These are phyloP conservation scores for Neopestalotiopsis clavispora DNA, from an alignment of 2,329 filamentous ascomycete species.

Conservation along the genomic window DNA sequence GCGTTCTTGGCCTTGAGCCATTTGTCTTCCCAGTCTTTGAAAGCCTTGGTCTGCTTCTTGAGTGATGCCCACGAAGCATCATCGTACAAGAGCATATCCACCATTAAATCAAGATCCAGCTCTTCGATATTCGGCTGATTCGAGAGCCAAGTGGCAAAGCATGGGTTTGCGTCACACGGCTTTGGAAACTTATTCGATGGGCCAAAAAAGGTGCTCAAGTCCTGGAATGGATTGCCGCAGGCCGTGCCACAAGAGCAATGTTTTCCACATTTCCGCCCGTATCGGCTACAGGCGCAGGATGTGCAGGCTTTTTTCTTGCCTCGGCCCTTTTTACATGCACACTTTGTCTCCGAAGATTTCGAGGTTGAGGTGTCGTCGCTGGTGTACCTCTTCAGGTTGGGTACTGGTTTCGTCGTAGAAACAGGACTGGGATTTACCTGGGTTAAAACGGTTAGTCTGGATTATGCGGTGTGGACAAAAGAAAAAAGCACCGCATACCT, in stretches of 20 bases:
- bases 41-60: conserved; percentile 31
- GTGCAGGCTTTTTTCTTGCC: conserved; percentile 39
- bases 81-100: conserved; percentile 39
- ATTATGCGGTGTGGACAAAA: conserved; percentile 2
- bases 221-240: conserved; percentile 38
- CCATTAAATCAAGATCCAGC: conserved; percentile 38
- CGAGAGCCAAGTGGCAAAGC: conserved; percentile 39
- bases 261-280: conserved; percentile 33
- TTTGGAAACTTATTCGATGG: conserved; percentile 32
- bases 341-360: conserved; percentile 32
- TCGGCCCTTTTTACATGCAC: conserved; percentile 38
- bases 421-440: conserved; percentile 34
- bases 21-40: conserved; percentile 36
- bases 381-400: conserved; percentile 21
- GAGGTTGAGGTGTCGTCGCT: conserved; percentile 30
- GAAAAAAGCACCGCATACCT: conserved; percentile 28
- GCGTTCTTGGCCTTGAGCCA: conserved; percentile 35
- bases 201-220: conserved; percentile 38
- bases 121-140: conserved; percentile 40
- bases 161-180: conserved; percentile 36
- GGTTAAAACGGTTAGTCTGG: background rate
- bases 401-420: conserved; percentile 15
- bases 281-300: conserved; percentile 38
- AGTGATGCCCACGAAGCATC: conserved; percentile 38
- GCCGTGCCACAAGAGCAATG: conserved; percentile 34